phyloP scores from a whole-genome alignment of 805 yeast genomes.

The Grigorovia transvaalensis region DNA sequence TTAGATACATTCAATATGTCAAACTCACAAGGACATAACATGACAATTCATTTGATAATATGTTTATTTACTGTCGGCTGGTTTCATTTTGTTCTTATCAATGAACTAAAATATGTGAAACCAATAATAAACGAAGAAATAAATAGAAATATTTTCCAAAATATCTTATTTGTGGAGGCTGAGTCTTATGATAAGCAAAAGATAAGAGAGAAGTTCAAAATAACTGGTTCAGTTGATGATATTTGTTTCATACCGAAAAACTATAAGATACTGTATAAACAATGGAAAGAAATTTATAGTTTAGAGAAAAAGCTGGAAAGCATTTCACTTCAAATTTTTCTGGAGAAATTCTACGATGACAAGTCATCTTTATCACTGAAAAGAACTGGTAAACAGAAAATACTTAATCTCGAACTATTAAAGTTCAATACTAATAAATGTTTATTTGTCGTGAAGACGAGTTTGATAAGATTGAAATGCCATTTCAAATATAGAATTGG shows the following conservation, averaged over 20 bases:
- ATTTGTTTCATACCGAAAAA: slow-evolving; percentile 50
- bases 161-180: slow-evolving; percentile 29
- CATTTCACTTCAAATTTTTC: slow-evolving; percentile 29
- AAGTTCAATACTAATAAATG: background rate
- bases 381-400: background rate
- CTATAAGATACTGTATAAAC: slow-evolving; percentile 28
- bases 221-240: slow-evolving; percentile 39
- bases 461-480: background rate
- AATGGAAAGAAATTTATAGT: slow-evolving; percentile 24
- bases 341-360: slow-evolving; percentile 11
- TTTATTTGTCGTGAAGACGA: background rate
- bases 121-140: slow-evolving; percentile 38
- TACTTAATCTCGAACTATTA: background rate
- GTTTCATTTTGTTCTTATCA: slow-evolving; percentile 45
- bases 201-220: slow-evolving; percentile 14
- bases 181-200: slow-evolving; percentile 37
- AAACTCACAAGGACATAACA: slow-evolving; percentile 44
- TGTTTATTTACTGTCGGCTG: slow-evolving; percentile 43
- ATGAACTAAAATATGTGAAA: slow-evolving; percentile 44
- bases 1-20: slow-evolving; percentile 64
- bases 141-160: slow-evolving; percentile 22
- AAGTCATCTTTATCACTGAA: slow-evolving; percentile 2
- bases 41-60: slow-evolving; percentile 55
- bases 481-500: background rate
- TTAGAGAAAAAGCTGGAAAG: slow-evolving; percentile 32